Base-by-base conservation (phyloP, 202 grass and related monocot genomes). In the Cymbopogon flexuosus region DNA sequence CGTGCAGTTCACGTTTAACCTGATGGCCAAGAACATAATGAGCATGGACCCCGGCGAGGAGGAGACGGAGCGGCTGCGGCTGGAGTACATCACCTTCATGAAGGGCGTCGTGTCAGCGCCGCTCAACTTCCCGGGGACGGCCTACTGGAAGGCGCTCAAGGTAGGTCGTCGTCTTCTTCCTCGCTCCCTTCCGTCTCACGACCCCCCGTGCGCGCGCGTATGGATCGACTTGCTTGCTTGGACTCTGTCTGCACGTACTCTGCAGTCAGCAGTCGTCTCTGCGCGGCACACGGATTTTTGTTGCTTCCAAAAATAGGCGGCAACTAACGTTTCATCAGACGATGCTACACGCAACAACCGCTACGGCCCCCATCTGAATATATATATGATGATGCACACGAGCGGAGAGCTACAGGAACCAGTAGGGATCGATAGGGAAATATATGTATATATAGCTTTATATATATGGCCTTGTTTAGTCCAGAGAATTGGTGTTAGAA, bases 21-120 rank as follows among this genome's bases (percentile, higher is more conserved):
- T 99, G 88, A 99, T 99, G 96, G 96, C 92, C 6, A 99, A 93
- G 87, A 99, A 95, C 82, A 99, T 99, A 82, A 93, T 99, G 88
- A 99, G 88, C 84, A 99, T 99, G 96, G 84, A 96, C 84, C 92
- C 90, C 2, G 86, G 85, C 39, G 87, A 93, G 62, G 83, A 86
- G 10, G 90, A 99, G 84, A 96, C 96, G 52, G 92, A 99, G 86
- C 86, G 75, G 73, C 87, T 99, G 86, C 47, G 96, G 61, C 72
- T 52, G 31, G 96, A 99, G 80, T 95, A 95, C 87, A 95, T 99
- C 86, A 95, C 96, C 68, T 93, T 99, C 96, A 99, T 99, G 96
- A 99, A 99, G 73, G 96, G 96, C 6, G 90, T 99, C 1, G 88
- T 95, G 5, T 99, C 96, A 29, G 86, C 96, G 65, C 96, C 96